Base-by-base conservation (phyloP, 495 filamentous ascomycete species). In the Recurvomyces mirabilis region DNA sequence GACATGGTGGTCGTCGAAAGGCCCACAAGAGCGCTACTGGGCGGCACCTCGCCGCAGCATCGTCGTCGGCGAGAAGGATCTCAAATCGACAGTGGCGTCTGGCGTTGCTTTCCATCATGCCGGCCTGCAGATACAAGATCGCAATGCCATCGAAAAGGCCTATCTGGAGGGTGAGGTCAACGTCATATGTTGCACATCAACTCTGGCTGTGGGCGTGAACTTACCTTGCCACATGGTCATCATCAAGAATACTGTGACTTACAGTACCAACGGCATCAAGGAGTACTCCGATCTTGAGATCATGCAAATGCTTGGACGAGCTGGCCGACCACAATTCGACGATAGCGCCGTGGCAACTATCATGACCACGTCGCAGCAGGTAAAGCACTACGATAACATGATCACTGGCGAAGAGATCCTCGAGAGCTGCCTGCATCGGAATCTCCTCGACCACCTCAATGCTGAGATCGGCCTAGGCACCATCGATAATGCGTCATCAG, bases 251-350 rank as follows among this genome's bases (percentile, higher is more conserved):
- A 95, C 89, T 0, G 73, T 82, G 17, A 69, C 73, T 4, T 98
- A 77, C 62, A 69, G 75, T 30, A 34, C 15, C 30, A 12, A 18
- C 3, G 62, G 73, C 43, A 59, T 73, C 15, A 72, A 79, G 39
- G 87, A 98, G 58, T 94, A 91, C 52, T 78, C 84, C 0, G 88
- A 95, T 58, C 66, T 98, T 14, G 91, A 98, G 52, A 74, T 98
- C 47, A 95, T 94, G 85, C 91, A 98, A 58, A 98, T 98, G 91
- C 72, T 96, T 22, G 91, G 91, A 18, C 79, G 91, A 38, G 89
- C 91, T 26, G 91, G 91, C 0, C 71, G 91, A 3, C 91, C 91
- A 2, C 91, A 98, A 61, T 98, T 93, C 51, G 91, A 94, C 48
- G 70, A 82, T 36, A 86, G 67, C 51, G 89, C 85, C 15, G 74